A percentile compares a stretch with the other conserved stretches of the same genome.
phyloP scores from a whole-genome alignment of 345 rosid species.

The Citrus glauca region DNA sequence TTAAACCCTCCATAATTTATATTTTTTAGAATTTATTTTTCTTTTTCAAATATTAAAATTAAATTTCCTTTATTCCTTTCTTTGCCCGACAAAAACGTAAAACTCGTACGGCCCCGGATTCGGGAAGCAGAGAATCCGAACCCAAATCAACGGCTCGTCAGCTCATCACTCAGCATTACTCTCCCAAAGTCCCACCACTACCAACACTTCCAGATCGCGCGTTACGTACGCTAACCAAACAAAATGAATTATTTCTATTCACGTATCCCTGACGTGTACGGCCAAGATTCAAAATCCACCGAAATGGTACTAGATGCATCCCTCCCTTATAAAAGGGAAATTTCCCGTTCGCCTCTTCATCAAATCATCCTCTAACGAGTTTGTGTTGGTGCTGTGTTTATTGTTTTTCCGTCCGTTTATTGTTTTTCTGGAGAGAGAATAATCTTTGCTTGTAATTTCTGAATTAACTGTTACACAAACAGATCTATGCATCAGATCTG shows the following conservation, averaged over 20 bases:
- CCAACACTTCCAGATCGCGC: conserved; percentile 9
- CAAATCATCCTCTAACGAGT: too few relatives aligned
- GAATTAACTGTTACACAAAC: background rate
- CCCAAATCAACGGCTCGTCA: background rate
- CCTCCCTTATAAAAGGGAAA: background rate
- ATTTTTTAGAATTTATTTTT: too few relatives aligned
- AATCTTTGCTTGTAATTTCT: background rate
- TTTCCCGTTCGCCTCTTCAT: background rate
- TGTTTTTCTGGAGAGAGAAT: background rate
- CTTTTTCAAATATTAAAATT: too few relatives aligned
- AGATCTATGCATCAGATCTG: conserved; percentile 7
- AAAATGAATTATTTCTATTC: conserved; percentile 1
- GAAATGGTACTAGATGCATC: conserved; percentile 32
- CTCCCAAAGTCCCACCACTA: background rate
- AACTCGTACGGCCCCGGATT: background rate
- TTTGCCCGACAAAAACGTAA: background rate
- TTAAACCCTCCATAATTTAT: background rate
- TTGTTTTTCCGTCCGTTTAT: background rate
- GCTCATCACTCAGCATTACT: background rate
- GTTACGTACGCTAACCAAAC: conserved; percentile 12
- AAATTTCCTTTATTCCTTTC: background rate
- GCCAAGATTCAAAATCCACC: conserved; percentile 41
- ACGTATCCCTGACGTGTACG: conserved; percentile 83
- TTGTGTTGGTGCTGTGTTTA: background rate
- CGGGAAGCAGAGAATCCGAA: background rate